Evolutionary conservation across 805 yeast species (phyloP).

Genomic region (Brettanomyces naardenensis): DNA sequence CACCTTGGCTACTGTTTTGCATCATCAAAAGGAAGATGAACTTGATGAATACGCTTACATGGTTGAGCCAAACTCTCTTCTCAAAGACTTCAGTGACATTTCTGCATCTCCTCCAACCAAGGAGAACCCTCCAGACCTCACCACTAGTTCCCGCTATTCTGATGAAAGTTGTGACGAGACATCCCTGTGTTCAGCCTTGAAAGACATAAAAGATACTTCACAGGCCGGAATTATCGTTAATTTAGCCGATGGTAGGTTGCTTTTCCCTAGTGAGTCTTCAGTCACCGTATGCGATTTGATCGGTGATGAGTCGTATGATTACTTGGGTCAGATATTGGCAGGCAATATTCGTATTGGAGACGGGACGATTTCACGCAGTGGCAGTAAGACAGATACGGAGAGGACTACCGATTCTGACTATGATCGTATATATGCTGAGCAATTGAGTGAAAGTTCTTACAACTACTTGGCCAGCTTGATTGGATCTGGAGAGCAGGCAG

Average conservation of each 20-base stretch:
- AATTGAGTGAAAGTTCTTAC: slow-evolving; percentile 26
- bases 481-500: slow-evolving; percentile 5
- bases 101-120: no score
- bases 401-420: slow-evolving; percentile 13
- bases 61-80: not conserved
- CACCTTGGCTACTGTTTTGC: not conserved
- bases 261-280: slow-evolving; percentile 12
- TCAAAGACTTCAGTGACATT: not conserved
- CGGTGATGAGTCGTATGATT: slow-evolving; percentile 35
- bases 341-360: slow-evolving; percentile 13
- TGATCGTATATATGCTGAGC: slow-evolving; percentile 17
- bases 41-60: not conserved
- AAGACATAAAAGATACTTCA: slow-evolving; percentile 13
- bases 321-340: slow-evolving; percentile 30
- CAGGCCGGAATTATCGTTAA: slow-evolving; percentile 15
- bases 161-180: slow-evolving; percentile 9
- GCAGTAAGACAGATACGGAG: not conserved
- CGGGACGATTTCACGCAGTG: not conserved
- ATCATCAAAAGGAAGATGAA: not conserved
- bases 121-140: no score
- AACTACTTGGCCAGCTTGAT: slow-evolving; percentile 28
- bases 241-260: slow-evolving; percentile 7
- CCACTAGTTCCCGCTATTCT: no score
- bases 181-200: slow-evolving; percentile 22
- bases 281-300: slow-evolving; percentile 9